Percentiles rank a stretch among this genome's conserved stretches.
Evolutionary conservation across 83 land plant species (phyloP).

Genomic region (Picea mariana): DNA sequence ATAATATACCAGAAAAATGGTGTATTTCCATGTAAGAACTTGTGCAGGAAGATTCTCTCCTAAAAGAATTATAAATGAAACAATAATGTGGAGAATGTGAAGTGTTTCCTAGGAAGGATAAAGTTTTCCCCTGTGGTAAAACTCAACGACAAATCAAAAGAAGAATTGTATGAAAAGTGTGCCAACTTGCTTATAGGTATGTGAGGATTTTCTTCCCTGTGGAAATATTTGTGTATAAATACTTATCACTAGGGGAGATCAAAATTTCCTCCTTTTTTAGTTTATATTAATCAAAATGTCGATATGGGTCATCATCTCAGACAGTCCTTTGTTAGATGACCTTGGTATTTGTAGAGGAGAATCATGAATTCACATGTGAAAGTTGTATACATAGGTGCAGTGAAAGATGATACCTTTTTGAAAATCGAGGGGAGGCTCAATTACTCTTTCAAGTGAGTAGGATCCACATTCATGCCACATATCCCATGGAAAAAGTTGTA

Average conservation of each 20-base stretch:
- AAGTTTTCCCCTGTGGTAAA: conserved; percentile 90
- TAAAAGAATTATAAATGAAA: conserved; percentile 81
- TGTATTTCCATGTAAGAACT: conserved; percentile 66
- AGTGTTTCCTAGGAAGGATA: conserved; percentile 57
- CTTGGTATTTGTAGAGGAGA: not conserved
- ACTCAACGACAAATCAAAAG: conserved; percentile 41
- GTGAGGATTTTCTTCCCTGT: conserved; percentile 66
- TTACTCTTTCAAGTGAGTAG: no score
- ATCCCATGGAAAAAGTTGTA: no score
- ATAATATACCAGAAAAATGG: conserved; percentile 48
- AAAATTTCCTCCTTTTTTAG: conserved; percentile 64
- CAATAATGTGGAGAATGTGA: conserved; percentile 84
- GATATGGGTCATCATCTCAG: conserved; percentile 74
- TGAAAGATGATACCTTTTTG: conserved; percentile 18
- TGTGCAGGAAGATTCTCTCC: conserved; percentile 58
- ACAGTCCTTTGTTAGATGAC: conserved; percentile 68
- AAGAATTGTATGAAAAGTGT: conserved; percentile 74
- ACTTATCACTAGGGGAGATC: conserved; percentile 65
- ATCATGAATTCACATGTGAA: not conserved
- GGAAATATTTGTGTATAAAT: conserved; percentile 60
- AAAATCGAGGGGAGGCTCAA: not conserved
- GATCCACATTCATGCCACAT: no score
- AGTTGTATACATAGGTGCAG: conserved; percentile 95
- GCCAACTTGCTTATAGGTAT: conserved; percentile 61
- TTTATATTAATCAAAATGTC: conserved; percentile 79